Evolutionary conservation across 73 alveolate genomes (phyloP), one percentile per base, ranked within the genome.

Genomic region (Chromera velia): DNA sequence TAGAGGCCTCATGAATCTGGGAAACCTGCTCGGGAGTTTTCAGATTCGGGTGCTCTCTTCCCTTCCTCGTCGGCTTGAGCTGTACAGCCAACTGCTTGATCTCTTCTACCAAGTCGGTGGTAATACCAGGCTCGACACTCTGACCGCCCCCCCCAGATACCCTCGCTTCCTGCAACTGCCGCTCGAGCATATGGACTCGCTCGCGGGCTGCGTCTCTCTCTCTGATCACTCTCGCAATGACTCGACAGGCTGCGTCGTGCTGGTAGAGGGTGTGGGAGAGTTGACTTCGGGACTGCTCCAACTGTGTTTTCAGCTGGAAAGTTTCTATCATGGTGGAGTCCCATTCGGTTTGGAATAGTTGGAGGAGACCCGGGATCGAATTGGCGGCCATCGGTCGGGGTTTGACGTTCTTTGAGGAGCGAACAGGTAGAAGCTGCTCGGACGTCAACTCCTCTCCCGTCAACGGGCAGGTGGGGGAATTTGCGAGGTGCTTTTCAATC

Each of bases 171-270:
- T 4, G 22, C 22, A 77, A 77, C 77, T 77, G 84, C 45, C 70
- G 79, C 63, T 79, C 80, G 67, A 79, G 86, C 80, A 47, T 73
- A 9, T 68, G 64, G 32, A 79, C 86, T 80, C 55, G 86, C 26
- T 79, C 45, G 18, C 91, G 84, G 1, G 91, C 88, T 26, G 87
- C 93, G 46, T 90, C 95, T 33, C 91, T 70, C 77, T 90, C 95
- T 55, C 88, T 75, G n/a, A 90, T 72, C 28, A 90, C 88, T 70
- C 93, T 76, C 28, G 89, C 87, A 10, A 87, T 86, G 48, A 90
- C 93, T 64, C 95, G 84, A 65, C 92, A 85, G 28, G 93, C 95
- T 1, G 93, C 95, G 67, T 90, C 95, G 74, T 90, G 95, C 81
- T 90, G 87, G 74, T 90, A 90, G 27, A 90, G 84, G 22, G 91